These are phyloP conservation scores for Pythium sp. DNA, from an alignment of 352 stramenopile genomes.

Conservation along the genomic window DNA sequence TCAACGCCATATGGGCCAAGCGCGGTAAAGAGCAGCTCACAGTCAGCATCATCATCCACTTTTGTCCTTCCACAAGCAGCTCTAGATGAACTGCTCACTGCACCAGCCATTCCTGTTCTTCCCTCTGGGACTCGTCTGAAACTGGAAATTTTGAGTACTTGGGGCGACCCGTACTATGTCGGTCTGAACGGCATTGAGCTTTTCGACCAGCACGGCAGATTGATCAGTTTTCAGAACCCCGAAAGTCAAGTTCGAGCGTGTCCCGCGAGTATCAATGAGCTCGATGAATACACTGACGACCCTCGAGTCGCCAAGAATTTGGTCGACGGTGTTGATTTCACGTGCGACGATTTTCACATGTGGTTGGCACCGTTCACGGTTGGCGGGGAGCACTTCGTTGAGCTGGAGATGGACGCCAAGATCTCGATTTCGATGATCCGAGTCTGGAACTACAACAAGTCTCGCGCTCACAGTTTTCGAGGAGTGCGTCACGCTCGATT, in stretches of 20 bases:
- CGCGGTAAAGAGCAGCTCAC: neutral
- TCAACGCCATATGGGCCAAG: slow-evolving; percentile 9
- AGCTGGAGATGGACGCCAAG: slow-evolving; percentile 40
- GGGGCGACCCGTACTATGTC: slow-evolving; percentile 89
- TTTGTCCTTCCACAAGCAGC: neutral
- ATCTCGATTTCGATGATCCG: slow-evolving; percentile 76
- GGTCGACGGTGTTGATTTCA: slow-evolving; percentile 86
- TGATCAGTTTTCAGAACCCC: slow-evolving; percentile 48
- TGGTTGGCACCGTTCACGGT: slow-evolving; percentile 85
- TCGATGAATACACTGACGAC: slow-evolving; percentile 86
- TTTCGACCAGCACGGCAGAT: slow-evolving; percentile 68
- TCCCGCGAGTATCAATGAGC: slow-evolving; percentile 84
- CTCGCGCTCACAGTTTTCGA: slow-evolving; percentile 73
- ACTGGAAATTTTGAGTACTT: slow-evolving; percentile 84
- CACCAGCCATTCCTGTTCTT: slow-evolving; percentile 51
- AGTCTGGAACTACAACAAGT: slow-evolving; percentile 94
- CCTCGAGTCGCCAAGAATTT: slow-evolving; percentile 67
- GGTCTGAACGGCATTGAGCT: slow-evolving; percentile 89
- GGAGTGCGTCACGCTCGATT: slow-evolving; percentile 62
- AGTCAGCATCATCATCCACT: neutral
- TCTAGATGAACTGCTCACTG: neutral
- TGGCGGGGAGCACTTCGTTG: slow-evolving; percentile 50
- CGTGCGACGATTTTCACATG: slow-evolving; percentile 90
- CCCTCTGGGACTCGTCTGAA: slow-evolving; percentile 56
- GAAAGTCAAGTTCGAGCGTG: slow-evolving; percentile 53